Conservation (phyloP, 2,329 filamentous ascomycete genomes). For the Beauveria bassiana region DNA sequence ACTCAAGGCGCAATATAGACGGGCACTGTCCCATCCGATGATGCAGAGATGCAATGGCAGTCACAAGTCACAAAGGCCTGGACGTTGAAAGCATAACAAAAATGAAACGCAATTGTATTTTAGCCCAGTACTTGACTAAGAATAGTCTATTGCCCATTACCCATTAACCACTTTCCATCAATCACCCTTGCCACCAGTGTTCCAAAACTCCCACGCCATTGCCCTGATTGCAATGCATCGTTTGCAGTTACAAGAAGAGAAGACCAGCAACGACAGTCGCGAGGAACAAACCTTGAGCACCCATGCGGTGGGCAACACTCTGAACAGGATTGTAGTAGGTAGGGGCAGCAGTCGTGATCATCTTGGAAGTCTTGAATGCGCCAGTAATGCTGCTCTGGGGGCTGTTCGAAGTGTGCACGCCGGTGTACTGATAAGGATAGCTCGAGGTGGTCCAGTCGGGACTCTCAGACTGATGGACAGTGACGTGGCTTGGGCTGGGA, state of each 20-base stretch:
- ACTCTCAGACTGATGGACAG: background rate
- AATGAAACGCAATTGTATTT: constrained; percentile 5
- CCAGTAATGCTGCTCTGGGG: background rate
- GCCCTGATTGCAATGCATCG: background rate
- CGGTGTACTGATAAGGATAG: background rate
- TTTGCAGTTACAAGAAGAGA: background rate
- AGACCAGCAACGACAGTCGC: background rate
- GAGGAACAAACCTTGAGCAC: background rate
- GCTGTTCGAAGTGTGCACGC: background rate
- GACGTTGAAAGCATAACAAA: background rate
- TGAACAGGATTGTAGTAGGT: background rate
- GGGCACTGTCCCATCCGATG: background rate
- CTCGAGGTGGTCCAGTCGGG: background rate
- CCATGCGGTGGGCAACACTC: background rate
- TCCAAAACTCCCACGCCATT: background rate
- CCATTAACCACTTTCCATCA: background rate
- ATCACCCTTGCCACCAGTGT: background rate
- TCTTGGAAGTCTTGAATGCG: background rate
- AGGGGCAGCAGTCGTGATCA: background rate
- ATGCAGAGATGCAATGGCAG: background rate
- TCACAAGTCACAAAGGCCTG: background rate
- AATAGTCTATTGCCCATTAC: background rate
- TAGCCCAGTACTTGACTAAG: background rate
- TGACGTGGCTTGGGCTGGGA: background rate
- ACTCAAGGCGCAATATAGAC: background rate